Evolutionary conservation across 345 rosid genomes (phyloP).

Genomic region (Erysimum cheiranthoides): DNA sequence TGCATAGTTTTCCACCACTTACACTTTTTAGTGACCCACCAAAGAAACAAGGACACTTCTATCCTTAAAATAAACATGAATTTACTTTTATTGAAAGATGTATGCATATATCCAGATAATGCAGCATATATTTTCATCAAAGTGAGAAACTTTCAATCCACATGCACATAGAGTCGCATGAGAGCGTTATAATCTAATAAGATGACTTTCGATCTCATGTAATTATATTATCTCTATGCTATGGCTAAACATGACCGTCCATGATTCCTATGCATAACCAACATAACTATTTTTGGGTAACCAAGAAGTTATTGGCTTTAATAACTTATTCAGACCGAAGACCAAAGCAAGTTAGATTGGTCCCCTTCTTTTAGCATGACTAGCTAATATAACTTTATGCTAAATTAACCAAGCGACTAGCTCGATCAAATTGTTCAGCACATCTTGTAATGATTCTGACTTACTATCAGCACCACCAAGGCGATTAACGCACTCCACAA

Average conservation of each 20-base stretch:
- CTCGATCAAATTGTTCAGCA: neutral
- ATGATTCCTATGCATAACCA: conserved; percentile 26
- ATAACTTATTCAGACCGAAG: neutral
- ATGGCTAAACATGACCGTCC: conserved; percentile 8
- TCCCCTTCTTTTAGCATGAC: neutral
- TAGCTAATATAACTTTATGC: conserved; percentile 22
- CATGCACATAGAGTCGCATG: conserved; percentile 17
- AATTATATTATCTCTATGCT: neutral
- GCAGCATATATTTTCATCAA: neutral
- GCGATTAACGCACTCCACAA: conserved; percentile 75
- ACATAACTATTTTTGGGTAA: neutral
- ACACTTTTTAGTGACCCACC: conserved; percentile 33
- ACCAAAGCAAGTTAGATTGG: neutral
- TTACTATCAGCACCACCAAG: conserved; percentile 86
- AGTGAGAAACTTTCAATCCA: conserved; percentile 6
- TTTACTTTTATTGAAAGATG: neutral
- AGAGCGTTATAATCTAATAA: neutral
- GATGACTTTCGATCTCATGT: conserved; percentile 16
- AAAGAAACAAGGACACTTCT: conserved; percentile 6
- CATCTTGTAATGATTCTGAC: conserved; percentile 22
- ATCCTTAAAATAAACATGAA: neutral
- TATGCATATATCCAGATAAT: conserved; percentile 8
- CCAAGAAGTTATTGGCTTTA: neutral
- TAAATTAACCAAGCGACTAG: conserved; percentile 7
- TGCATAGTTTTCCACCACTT: conserved; percentile 41